phyloP scores from a whole-genome alignment of 2,329 filamentous ascomycete species.

The Trichoderma sp. region DNA sequence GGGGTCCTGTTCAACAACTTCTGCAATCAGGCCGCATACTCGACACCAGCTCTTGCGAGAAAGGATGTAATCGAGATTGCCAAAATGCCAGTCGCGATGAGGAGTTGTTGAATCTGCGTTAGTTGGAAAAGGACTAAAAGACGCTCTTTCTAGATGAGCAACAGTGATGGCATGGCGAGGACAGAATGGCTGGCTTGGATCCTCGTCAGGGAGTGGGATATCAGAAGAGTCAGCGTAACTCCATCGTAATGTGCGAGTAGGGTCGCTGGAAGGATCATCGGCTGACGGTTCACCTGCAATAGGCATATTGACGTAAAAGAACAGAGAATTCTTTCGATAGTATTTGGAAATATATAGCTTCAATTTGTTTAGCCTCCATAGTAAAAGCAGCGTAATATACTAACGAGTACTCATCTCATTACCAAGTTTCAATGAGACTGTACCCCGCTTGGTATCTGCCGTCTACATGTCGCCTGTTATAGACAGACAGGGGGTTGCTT shows the following conservation, averaged over 20 bases:
- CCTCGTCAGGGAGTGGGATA: conserved; percentile 3
- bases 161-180: conserved; percentile 9
- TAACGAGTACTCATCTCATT: neutral
- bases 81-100: conserved; percentile 22
- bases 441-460: neutral
- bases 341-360: neutral
- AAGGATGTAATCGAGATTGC: conserved; percentile 4
- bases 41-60: conserved; percentile 5
- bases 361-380: neutral
- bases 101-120: neutral
- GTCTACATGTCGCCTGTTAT: neutral
- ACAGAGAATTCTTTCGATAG: neutral
- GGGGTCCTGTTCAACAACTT: neutral
- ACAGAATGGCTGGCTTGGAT: conserved; percentile 12
- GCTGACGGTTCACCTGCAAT: conserved; percentile 1
- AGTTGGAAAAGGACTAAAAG: neutral
- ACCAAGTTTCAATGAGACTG: neutral
- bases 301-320: neutral
- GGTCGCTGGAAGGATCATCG: neutral
- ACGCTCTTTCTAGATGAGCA: neutral
- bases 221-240: conserved; percentile 10
- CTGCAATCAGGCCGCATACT: conserved; percentile 10
- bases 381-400: neutral
- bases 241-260: neutral
- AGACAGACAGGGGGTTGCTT: neutral